phyloP scores from a whole-genome alignment of 345 rosid species.

The Sisymbrium altissimum region DNA sequence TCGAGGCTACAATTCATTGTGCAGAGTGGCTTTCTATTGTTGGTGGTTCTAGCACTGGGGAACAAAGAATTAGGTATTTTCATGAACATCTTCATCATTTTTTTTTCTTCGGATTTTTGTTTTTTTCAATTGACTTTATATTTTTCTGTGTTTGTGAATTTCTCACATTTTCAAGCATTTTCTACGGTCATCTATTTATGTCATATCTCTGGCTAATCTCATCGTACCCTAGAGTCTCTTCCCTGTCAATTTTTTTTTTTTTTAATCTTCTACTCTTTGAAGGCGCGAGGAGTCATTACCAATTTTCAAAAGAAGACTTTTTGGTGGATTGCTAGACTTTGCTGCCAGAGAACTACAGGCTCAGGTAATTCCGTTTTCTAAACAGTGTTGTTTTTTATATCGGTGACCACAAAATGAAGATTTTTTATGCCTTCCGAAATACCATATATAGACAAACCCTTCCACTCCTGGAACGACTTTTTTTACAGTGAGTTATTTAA shows the following conservation, averaged over 20 bases:
- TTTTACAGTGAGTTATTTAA: not conserved
- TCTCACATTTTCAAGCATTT: constrained; percentile 10
- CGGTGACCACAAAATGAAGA: not conserved
- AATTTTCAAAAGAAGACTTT: constrained; percentile 89
- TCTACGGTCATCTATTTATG: constrained; percentile 7
- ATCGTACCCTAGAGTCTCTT: constrained; percentile 9
- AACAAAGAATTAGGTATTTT: constrained; percentile 79
- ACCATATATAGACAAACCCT: constrained; percentile 1
- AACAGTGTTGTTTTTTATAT: constrained; percentile 1
- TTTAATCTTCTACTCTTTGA: constrained; percentile 29
- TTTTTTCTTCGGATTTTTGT: not conserved
- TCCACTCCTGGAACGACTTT: not conserved
- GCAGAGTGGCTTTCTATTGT: constrained; percentile 99
- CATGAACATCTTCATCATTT: constrained; percentile 3
- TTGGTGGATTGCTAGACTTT: constrained; percentile 93
- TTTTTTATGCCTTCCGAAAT: constrained; percentile 6
- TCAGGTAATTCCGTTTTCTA: constrained; percentile 53
- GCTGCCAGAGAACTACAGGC: constrained; percentile 96
- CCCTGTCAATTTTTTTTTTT: not conserved
- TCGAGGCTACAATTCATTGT: constrained; percentile 99
- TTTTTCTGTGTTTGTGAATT: not conserved
- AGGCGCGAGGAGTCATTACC: constrained; percentile 99
- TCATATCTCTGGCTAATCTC: constrained; percentile 22
- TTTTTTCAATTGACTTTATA: constrained; percentile 5
- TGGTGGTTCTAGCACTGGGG: constrained; percentile 98